Base-by-base conservation (phyloP, 1,284 basidiomycete genomes). In the Malassezia brasiliensis region DNA sequence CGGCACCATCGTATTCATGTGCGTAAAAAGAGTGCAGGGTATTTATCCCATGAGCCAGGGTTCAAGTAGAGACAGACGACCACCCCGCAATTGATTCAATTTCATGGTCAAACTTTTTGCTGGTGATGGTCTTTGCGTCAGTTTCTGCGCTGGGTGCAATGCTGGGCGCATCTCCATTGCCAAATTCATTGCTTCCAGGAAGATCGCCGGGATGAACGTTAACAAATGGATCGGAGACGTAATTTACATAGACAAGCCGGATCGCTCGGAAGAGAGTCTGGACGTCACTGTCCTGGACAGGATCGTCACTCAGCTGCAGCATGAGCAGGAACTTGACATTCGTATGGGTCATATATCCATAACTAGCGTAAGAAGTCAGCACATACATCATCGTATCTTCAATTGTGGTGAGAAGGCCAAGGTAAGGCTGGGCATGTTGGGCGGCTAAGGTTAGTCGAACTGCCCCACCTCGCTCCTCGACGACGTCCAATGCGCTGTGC, bases 331-430 rank as follows among this genome's bases (percentile, higher is more conserved):
- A 25, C 28, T 52, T 60, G 20, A 57, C 28, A 15, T 50, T 42
- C n/a, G 54, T 57, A 17, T 39, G 31, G 1, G 54, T 36, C 35
- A 56, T 50, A 40, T 44, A 60, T 12, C 59, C 59, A 19, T 60
- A 60, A n/a, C 57, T 60, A 30, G 5, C 1, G 25, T 25, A 35
- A 39, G 47, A 8, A 14, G 20, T 14, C 5, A 7, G 2, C 12
- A 52, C 57, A 15, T 30, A 60, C 54, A 60, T 53, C 5, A 50
- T 35, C 2, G 45, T 31, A 31, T 60, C 59, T 28, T 60, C 59
- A 19, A 60, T 46, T 17, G 50, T 36, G 6, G 42, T 35, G 2
- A 60, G 42, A 0, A 52, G 39, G 31, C 59, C 59, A 0, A 60
- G 41, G 34, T 48, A 60, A 10, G 42, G 59, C 11, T 41, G 30